These are phyloP conservation scores for Aureobasidium sp. DNA, from an alignment of 2,329 filamentous ascomycete genomes.

Conservation along the genomic window DNA sequence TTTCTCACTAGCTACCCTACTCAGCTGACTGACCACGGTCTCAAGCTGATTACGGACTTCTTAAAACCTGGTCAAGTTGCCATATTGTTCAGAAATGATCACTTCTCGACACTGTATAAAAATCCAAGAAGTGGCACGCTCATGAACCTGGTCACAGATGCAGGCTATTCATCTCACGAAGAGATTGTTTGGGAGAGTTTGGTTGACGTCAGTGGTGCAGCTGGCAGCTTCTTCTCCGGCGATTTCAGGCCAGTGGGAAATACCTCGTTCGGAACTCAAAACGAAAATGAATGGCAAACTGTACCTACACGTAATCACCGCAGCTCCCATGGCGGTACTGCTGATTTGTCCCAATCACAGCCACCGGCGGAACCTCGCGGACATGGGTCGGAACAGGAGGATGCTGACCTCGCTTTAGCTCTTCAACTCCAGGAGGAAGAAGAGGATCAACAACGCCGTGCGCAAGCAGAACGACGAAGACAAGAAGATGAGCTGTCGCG, in stretches of 20 bases:
- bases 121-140: conserved; percentile 71
- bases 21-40: conserved; percentile 75
- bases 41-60: conserved; percentile 64
- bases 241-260: conserved; percentile 83
- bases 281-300: conserved; percentile 47
- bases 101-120: conserved; percentile 90
- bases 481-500: conserved; percentile 57
- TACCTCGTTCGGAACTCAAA: conserved; percentile 27
- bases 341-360: background rate
- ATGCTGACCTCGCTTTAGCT: conserved; percentile 75
- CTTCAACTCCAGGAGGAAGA: conserved; percentile 93
- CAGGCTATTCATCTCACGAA: conserved; percentile 77
- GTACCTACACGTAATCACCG: conserved; percentile 36
- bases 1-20: conserved; percentile 78
- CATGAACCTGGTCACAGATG: conserved; percentile 82
- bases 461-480: conserved; percentile 38
- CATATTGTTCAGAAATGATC: conserved; percentile 93
- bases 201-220: conserved; percentile 77
- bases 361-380: conserved; percentile 10
- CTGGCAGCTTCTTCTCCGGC: conserved; percentile 77
- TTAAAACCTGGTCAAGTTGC: conserved; percentile 72
- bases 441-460: conserved; percentile 63
- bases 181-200: conserved; percentile 96
- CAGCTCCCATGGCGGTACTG: conserved; percentile 5
- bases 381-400: conserved; percentile 64